A percentile compares a stretch with the other conserved stretches of the same genome.
phyloP scores from a whole-genome alignment of 2,329 filamentous ascomycete species.

The Penicillium sp. region DNA sequence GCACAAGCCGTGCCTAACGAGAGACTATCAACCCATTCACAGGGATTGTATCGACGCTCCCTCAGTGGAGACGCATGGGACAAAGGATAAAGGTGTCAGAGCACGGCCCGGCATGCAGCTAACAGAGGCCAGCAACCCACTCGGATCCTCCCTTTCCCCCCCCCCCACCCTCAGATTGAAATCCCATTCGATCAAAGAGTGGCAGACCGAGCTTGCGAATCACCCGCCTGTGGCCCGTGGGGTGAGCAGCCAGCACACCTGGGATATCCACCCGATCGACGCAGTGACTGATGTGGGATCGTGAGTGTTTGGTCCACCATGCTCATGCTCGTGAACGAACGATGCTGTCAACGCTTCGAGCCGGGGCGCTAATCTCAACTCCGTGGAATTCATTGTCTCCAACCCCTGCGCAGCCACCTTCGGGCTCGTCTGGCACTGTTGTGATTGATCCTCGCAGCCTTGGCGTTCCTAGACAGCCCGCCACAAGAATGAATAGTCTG shows the following conservation, averaged over 20 bases:
- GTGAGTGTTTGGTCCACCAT: no score
- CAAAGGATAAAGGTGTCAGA: conserved; percentile 4
- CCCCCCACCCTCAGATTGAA: not conserved
- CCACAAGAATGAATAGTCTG: conserved; percentile 8
- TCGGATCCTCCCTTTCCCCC: conserved; percentile 5
- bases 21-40: not conserved
- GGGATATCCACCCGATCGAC: no score
- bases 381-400: conserved; percentile 9
- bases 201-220: no score
- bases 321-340: conserved; percentile 1
- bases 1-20: not conserved
- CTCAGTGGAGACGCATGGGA: conserved; percentile 7
- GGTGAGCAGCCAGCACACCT: no score
- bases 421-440: conserved; percentile 5
- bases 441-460: conserved; percentile 17
- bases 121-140: conserved; percentile 4
- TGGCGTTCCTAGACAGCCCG: conserved; percentile 12
- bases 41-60: not conserved
- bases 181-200: no score
- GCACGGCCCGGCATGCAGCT: conserved; percentile 14
- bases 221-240: no score
- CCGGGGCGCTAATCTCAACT: conserved; percentile 2
- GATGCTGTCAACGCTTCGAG: conserved; percentile 6
- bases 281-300: no score
- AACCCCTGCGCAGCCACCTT: conserved; percentile 6